These are phyloP conservation scores for Microsporum audouinii DNA, from an alignment of 2,329 filamentous ascomycete genomes.

Conservation along the genomic window DNA sequence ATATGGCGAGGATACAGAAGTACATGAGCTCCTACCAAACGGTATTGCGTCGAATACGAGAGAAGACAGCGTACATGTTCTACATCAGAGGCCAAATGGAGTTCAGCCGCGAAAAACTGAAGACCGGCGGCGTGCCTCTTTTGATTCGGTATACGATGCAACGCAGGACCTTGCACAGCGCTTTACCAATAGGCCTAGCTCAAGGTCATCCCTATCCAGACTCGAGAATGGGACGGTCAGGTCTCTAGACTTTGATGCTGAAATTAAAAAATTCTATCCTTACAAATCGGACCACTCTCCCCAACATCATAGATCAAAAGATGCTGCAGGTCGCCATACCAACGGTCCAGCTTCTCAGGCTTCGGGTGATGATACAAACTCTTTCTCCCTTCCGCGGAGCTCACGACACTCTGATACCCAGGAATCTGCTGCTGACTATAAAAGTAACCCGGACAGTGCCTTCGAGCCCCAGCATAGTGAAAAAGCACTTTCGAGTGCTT, in stretches of 20 bases:
- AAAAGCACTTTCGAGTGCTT: conserved; percentile 1
- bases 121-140: conserved; percentile 39
- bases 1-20: conserved; percentile 37
- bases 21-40: conserved; percentile 9
- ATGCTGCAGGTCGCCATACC: background rate
- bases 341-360: background rate
- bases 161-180: conserved; percentile 41
- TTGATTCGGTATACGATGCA: conserved; percentile 42
- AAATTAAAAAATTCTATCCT: background rate
- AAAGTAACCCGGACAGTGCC: background rate
- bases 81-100: conserved; percentile 5
- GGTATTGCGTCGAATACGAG: background rate
- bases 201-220: conserved; percentile 35
- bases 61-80: background rate
- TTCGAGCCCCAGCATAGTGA: background rate
- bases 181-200: conserved; percentile 30
- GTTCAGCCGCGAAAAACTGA: background rate
- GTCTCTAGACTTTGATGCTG: background rate
- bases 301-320: background rate
- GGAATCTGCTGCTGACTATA: background rate
- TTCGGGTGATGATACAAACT: background rate
- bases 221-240: conserved; percentile 22
- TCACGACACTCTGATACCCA: background rate
- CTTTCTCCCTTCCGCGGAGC: background rate
- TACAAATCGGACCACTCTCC: background rate